These are phyloP conservation scores for Corchorus olitorius DNA, from an alignment of 345 rosid species.

Conservation along the genomic window DNA sequence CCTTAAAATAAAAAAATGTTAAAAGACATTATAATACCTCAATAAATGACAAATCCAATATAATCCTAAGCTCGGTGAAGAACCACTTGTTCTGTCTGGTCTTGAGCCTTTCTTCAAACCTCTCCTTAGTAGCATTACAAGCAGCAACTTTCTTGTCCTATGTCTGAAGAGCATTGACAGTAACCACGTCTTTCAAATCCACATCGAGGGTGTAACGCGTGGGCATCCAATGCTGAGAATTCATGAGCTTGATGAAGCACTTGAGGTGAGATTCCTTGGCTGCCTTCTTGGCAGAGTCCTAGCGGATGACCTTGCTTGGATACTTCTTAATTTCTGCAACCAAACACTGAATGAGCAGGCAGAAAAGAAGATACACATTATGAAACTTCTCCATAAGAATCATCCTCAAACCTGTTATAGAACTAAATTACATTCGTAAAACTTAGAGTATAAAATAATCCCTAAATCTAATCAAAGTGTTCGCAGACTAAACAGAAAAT, in stretches of 20 bases:
- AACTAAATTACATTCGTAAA: too few relatives aligned
- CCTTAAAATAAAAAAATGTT: not conserved
- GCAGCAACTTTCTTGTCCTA: slow-evolving; percentile 56
- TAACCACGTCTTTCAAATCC: slow-evolving; percentile 54
- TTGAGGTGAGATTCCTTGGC: slow-evolving; percentile 58
- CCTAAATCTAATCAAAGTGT: too few relatives aligned
- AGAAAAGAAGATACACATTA: too few relatives aligned
- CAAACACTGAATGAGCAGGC: slow-evolving; percentile 38
- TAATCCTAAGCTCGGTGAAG: slow-evolving; percentile 65
- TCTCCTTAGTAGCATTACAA: slow-evolving; percentile 51
- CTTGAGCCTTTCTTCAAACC: slow-evolving; percentile 63
- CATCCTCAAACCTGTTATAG: too few relatives aligned
- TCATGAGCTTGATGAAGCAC: slow-evolving; percentile 56
- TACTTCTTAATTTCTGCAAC: slow-evolving; percentile 60
- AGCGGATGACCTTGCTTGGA: slow-evolving; percentile 51
- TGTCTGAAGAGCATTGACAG: slow-evolving; percentile 37
- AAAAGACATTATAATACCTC: not conserved
- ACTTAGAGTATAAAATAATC: too few relatives aligned
- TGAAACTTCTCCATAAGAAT: too few relatives aligned
- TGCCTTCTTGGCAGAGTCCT: slow-evolving; percentile 57
- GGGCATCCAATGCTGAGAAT: slow-evolving; percentile 63
- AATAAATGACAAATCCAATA: slow-evolving; percentile 3
- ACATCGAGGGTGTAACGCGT: slow-evolving; percentile 69
- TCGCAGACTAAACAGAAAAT: too few relatives aligned
- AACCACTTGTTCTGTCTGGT: slow-evolving; percentile 70